Conservation (phyloP, 176 grass and related monocot genomes). For the Avena insularis region DNA sequence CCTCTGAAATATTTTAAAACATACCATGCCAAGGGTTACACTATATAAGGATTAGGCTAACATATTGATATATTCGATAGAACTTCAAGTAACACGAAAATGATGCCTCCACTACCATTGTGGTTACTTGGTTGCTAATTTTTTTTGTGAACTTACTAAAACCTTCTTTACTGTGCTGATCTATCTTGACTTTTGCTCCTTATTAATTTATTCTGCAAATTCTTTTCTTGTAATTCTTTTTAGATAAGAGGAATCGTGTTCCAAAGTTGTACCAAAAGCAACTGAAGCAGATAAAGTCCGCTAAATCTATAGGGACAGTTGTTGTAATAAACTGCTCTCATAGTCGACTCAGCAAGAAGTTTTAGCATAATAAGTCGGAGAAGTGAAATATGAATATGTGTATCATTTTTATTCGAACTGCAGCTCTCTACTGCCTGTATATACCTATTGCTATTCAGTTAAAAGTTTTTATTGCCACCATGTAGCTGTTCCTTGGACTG, state of each 20-base stretch:
- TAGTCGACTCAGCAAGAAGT: neutral
- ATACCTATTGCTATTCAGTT: conserved; percentile 7
- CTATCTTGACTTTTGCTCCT: conserved; percentile 8
- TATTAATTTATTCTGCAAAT: conserved; percentile 15
- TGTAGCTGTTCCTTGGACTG: conserved; percentile 74
- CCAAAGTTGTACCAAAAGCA: conserved; percentile 20
- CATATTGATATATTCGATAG: conserved; percentile 12
- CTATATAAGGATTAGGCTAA: neutral
- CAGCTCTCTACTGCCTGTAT: conserved; percentile 22
- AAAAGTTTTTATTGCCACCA: conserved; percentile 15
- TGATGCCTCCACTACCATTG: neutral
- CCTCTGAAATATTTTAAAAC: neutral
- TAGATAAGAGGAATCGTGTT: neutral
- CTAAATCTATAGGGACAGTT: neutral
- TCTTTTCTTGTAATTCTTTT: conserved; percentile 1
- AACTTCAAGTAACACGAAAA: neutral
- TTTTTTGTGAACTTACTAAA: neutral
- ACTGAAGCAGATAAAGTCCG: neutral
- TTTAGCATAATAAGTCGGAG: conserved; percentile 22
- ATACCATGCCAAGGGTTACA: conserved; percentile 2
- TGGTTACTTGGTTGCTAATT: neutral
- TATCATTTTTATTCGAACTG: conserved; percentile 10
- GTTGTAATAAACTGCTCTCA: neutral
- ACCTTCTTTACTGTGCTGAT: neutral
- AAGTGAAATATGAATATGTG: conserved; percentile 20